Evolutionary conservation across 257 asterid species (phyloP), one percentile per base, ranked within the genome.

Genomic region (Petrea volubilis): DNA sequence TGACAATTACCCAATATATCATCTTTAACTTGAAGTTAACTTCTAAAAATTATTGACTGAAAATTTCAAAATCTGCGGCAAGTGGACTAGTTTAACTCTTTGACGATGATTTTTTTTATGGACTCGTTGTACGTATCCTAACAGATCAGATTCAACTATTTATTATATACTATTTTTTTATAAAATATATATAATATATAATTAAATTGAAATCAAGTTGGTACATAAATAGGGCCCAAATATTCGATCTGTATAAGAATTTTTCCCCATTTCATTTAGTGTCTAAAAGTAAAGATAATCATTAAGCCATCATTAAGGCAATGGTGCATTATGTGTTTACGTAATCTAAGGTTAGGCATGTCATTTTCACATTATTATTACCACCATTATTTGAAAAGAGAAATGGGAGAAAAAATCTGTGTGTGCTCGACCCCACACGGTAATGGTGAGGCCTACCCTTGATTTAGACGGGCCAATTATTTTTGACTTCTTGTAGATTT

Each of bases 291-390:
- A 60, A 33, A 1, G 15, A 10, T 7, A 52, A 15, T 21, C 24
- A 68, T 68, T 55, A 18, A 55, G 53, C 4, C 56, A 68, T 68
- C 41, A 68, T 68, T 68, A 36, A 63, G 9, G 25, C 13, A 34
- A 36, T 36, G 17, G 55, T 53, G 14, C 15, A n/a, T 25, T 28
- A 38, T 14, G 11, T 52, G 61, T 53, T 53, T 38, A 38, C 64
- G 52, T 55, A 52, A 68, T 68, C 3, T 36, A 17, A 21, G 46
- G 72, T 33, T 34, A 10, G 55, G 73, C 7, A 59, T 38, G 64
- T 68, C 64, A 21, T 67, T 67, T 67, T 67, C 72, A 67, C 36
- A 38, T 51, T 28, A 67, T 50, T 40, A 21, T 40, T 51, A 51
- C 62, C 62, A 51, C 34, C 33, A 50, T 29, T 50, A 47, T 64